Evolutionary conservation across 192 early-diverging fungal genomes (phyloP).

Genomic region (Diversispora eburnea): DNA sequence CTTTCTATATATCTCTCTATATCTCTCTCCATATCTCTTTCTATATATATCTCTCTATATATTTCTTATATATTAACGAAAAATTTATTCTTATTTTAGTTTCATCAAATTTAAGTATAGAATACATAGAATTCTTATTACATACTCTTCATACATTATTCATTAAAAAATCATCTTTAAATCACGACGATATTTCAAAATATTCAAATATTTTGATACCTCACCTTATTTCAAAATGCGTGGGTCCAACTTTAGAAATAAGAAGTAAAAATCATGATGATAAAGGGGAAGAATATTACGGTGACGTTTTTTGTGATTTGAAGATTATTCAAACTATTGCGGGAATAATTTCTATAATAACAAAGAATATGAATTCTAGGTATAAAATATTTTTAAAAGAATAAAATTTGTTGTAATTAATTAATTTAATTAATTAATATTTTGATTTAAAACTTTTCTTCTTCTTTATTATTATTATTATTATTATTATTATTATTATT

Average conservation of each 20-base stretch:
- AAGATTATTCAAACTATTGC: slow-evolving; percentile 41
- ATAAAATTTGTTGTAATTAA: too few relatives aligned
- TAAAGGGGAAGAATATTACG: slow-evolving; percentile 27
- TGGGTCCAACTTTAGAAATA: slow-evolving; percentile 38
- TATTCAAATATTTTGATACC: slow-evolving; percentile 42
- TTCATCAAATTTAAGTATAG: slow-evolving; percentile 26
- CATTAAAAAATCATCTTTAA: slow-evolving; percentile 33
- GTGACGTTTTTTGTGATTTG: slow-evolving; percentile 29
- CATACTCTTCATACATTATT: slow-evolving; percentile 43
- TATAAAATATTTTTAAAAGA: slow-evolving; percentile 29
- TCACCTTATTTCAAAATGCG: slow-evolving; percentile 38
- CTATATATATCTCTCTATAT: background rate
- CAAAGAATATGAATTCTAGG: slow-evolving; percentile 42
- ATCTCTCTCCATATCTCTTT: background rate
- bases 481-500: too few relatives aligned
- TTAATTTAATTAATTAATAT: too few relatives aligned
- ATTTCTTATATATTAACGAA: slow-evolving; percentile 22
- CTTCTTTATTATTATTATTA: too few relatives aligned
- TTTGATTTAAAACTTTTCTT: too few relatives aligned
- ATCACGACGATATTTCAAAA: slow-evolving; percentile 41
- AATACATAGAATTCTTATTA: slow-evolving; percentile 49
- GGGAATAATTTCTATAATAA: slow-evolving; percentile 40
- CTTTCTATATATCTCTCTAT: background rate
- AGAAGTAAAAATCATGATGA: background rate
- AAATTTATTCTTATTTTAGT: slow-evolving; percentile 2